Evolutionary conservation across 208 protist genomes (phyloP).

Genomic region (Naegleria gruberi): DNA sequence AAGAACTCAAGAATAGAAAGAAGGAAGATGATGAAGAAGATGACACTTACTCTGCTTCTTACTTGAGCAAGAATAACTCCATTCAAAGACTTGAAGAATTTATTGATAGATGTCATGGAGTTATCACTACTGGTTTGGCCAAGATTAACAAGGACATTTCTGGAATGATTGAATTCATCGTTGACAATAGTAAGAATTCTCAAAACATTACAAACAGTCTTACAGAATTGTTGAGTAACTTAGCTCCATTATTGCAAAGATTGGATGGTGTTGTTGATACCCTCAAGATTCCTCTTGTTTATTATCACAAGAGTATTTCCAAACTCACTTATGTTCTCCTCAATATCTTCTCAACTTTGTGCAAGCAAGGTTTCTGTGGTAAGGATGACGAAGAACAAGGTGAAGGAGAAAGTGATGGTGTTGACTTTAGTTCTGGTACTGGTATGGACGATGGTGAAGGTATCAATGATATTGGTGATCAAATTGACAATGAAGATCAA

Average conservation of each 20-base stretch:
- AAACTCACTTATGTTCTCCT: conserved; percentile 67
- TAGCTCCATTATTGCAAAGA: background rate
- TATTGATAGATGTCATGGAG: background rate
- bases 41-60: background rate
- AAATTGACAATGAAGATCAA: conserved; percentile 95
- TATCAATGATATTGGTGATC: conserved; percentile 92
- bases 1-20: background rate
- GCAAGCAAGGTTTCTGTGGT: conserved; percentile 89
- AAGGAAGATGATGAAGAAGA: background rate
- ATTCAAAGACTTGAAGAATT: background rate
- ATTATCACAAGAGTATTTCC: conserved; percentile 47
- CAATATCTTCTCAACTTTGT: conserved; percentile 70
- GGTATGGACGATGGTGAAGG: conserved; percentile 98
- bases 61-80: background rate
- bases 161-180: background rate
- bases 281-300: background rate
- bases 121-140: background rate
- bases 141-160: background rate
- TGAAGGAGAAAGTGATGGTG: conserved; percentile 48
- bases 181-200: background rate
- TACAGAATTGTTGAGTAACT: background rate
- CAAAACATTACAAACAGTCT: background rate
- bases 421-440: conserved; percentile 72
- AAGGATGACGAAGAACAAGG: conserved; percentile 49
- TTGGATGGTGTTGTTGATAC: background rate